These are phyloP conservation scores for Stagonosporopsis rhizophila DNA, from an alignment of 2,329 filamentous ascomycete genomes.

Conservation along the genomic window DNA sequence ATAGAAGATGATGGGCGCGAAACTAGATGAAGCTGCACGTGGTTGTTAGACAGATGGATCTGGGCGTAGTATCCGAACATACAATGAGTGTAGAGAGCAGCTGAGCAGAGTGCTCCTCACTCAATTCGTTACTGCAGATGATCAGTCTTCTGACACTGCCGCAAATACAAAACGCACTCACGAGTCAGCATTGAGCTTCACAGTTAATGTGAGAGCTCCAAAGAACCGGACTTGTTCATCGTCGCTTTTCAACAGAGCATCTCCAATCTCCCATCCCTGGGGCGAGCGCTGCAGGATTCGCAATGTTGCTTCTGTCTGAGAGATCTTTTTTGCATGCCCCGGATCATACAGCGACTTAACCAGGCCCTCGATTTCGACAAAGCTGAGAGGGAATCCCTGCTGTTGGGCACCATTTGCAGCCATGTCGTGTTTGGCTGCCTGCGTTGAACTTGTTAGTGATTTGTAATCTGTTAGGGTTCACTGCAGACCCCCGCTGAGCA, in stretches of 20 bases:
- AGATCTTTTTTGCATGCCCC: constrained; percentile 53
- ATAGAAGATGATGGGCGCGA: constrained; percentile 58
- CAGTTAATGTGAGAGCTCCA: constrained; percentile 87
- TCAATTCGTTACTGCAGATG: constrained; percentile 34
- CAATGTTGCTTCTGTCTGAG: constrained; percentile 73
- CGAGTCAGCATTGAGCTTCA: constrained; percentile 95
- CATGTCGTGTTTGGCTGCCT: constrained; percentile 11
- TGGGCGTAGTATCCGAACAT: constrained; percentile 5
- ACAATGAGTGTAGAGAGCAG: constrained; percentile 48
- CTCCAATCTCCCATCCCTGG: constrained; percentile 85
- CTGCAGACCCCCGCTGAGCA: background rate
- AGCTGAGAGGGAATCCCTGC: constrained; percentile 36
- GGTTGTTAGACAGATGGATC: constrained; percentile 15
- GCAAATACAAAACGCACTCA: constrained; percentile 49
- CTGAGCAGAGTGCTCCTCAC: constrained; percentile 45
- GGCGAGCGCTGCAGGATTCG: constrained; percentile 79
- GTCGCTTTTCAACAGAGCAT: constrained; percentile 72
- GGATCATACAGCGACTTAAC: constrained; percentile 61
- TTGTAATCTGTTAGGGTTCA: background rate
- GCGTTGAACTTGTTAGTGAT: background rate
- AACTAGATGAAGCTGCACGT: constrained; percentile 39
- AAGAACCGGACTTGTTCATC: constrained; percentile 87
- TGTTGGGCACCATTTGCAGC: constrained; percentile 10
- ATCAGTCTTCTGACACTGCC: constrained; percentile 14
- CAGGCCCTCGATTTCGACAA: constrained; percentile 52